A percentile compares a stretch with the other conserved stretches of the same genome.
Conservation (phyloP, 2,329 filamentous ascomycete genomes). For the Emmonsiellopsis sp. region DNA sequence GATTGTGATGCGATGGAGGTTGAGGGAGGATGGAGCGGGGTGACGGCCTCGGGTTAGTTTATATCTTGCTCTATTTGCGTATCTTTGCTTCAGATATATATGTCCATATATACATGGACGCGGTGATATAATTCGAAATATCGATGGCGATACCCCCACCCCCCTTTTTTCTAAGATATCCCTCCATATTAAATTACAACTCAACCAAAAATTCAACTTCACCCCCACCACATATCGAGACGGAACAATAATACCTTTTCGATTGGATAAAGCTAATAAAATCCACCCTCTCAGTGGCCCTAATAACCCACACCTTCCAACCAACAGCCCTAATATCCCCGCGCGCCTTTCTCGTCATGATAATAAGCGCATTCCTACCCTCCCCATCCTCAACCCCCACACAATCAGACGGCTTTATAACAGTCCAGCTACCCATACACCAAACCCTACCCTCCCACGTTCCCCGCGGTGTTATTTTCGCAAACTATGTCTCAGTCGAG, state of each 20-base stretch:
- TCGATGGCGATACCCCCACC: no score
- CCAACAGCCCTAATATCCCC: conserved; percentile 23
- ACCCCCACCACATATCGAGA: no score
- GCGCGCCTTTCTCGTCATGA: conserved; percentile 24
- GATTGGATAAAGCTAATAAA: neutral
- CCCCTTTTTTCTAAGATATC: no score
- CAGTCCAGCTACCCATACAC: conserved; percentile 25
- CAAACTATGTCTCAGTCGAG: conserved; percentile 29
- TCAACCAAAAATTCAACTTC: no score
- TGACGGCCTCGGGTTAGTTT: conserved; percentile 21
- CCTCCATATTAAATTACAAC: no score
- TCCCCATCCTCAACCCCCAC: conserved; percentile 1
- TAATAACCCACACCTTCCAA: conserved; percentile 30
- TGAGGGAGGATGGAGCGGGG: conserved; percentile 15
- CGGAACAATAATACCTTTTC: no score
- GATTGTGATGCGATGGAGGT: conserved; percentile 6
- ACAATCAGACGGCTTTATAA: conserved; percentile 19
- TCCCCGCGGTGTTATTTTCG: conserved; percentile 20
- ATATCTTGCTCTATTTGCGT: neutral
- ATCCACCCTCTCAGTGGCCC: conserved; percentile 18
- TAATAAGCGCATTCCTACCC: conserved; percentile 21
- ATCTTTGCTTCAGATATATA: neutral
- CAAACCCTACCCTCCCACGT: conserved; percentile 7
- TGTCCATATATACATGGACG: neutral
- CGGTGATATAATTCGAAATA: neutral